Evolutionary conservation across 345 rosid genomes (phyloP), one percentile per base, ranked within the genome.

Genomic region (Geranium brycei): DNA sequence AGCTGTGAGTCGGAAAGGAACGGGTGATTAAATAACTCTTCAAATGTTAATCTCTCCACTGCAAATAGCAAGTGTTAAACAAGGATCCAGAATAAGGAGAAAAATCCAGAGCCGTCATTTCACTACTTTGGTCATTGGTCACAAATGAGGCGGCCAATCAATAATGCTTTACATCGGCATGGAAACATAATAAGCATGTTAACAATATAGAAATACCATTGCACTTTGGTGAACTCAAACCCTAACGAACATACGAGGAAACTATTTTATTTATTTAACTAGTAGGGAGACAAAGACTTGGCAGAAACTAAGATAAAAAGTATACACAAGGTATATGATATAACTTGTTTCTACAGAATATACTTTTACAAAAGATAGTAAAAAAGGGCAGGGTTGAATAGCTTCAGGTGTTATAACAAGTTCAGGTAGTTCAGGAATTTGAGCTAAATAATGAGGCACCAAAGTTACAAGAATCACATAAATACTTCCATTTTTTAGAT

Each of bases 41-140:
- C 91, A 78, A 87, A 93, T 65, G 99, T 93, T 64, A 90, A 74
- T 15, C 99, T 81, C 69, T 90, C 97, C 85, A 93, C 99, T 93
- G 86, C 12, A 76, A 65, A 78, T 61, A 69, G 55, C 69, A 65
- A 64, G 53, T 3, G 41, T 35, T 35, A 35, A 13, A 47, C 3
- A 47, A 6, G 15, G 53, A 47, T 47, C 13, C 53, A 47, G 14
- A 47, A 47, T 47, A 47, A 47, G 14, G 53, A 8, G 13, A 3
- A 47, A 38, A 47, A 47, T 47, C 15, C 41, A 35, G 41, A 35
- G 41, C 41, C 41, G 53, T 47, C 15, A 47, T 47, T 3, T 47
- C 53, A 8, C 3, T 47, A 11, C 53, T 13, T 47, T 13, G 15
- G 53, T 47, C 53, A 47, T 47, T 47, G 3, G 41, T 35, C 5